Evolutionary conservation across 1,284 basidiomycete species (phyloP).

Genomic region (Trichosporon faecale): DNA sequence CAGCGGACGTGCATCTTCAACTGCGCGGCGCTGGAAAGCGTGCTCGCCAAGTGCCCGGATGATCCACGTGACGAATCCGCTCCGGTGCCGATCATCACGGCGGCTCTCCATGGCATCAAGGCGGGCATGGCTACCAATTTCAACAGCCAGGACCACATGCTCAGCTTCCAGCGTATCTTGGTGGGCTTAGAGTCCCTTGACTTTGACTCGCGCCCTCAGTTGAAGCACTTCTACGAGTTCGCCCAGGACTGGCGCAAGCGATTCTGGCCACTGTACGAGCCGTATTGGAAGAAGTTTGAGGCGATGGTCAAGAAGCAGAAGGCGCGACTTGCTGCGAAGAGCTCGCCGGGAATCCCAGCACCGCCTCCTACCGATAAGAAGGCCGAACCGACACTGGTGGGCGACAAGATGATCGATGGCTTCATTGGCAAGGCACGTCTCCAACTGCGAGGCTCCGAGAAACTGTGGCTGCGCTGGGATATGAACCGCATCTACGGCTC

Average conservation of each 20-base stretch:
- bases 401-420: constrained; percentile 31
- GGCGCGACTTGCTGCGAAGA: background rate
- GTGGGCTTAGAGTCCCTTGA: constrained; percentile 30
- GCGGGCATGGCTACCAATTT: constrained; percentile 13
- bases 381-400: background rate
- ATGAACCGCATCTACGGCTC: constrained; percentile 37
- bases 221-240: constrained; percentile 41
- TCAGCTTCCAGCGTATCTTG: constrained; percentile 15
- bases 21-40: constrained; percentile 6
- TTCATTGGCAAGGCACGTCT: constrained; percentile 28
- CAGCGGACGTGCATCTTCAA: constrained; percentile 11
- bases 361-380: background rate
- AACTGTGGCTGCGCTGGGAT: constrained; percentile 46
- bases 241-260: constrained; percentile 37
- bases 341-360: background rate
- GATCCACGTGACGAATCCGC: background rate
- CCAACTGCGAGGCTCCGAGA: constrained; percentile 39
- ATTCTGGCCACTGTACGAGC: constrained; percentile 37
- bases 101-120: constrained; percentile 12
- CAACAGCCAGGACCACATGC: constrained; percentile 3
- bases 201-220: constrained; percentile 41
- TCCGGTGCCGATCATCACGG: background rate
- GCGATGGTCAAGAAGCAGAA: constrained; percentile 25
- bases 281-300: constrained; percentile 37
- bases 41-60: background rate